phyloP scores from a whole-genome alignment of 1,284 basidiomycete species.

The Afroboletus lepidellus region DNA sequence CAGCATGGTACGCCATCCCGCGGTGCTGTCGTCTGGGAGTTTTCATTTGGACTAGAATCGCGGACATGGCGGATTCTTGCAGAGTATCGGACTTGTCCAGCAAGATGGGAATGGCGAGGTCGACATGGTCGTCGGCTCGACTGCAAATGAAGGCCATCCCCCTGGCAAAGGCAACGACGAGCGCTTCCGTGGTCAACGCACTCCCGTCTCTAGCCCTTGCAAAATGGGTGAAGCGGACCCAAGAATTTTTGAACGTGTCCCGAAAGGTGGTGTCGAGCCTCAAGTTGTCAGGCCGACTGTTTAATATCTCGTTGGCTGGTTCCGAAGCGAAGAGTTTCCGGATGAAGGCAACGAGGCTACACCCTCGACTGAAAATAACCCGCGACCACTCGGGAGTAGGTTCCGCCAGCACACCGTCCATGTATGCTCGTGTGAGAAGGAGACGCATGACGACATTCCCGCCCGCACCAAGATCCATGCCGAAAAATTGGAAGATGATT shows the following conservation, averaged over 20 bases:
- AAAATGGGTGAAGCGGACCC: constrained; percentile 5
- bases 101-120: background rate
- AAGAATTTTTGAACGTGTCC: background rate
- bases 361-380: background rate
- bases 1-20: background rate
- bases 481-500: too few species aligned
- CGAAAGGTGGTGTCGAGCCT: background rate
- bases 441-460: too few species aligned
- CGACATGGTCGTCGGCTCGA: background rate
- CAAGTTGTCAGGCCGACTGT: background rate
- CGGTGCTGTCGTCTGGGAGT: background rate
- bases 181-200: background rate
- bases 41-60: background rate
- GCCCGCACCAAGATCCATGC: too few species aligned
- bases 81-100: background rate
- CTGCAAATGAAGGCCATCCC: background rate
- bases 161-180: background rate
- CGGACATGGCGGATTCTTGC: background rate
- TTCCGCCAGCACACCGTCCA: too few species aligned
- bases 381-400: too few species aligned
- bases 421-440: too few species aligned
- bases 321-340: background rate
- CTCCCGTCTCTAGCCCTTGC: background rate
- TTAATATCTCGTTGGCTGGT: background rate
- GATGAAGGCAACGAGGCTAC: background rate